These are phyloP conservation scores for Sutorius eximius DNA, from an alignment of 1,284 basidiomycete genomes.

Conservation along the genomic window DNA sequence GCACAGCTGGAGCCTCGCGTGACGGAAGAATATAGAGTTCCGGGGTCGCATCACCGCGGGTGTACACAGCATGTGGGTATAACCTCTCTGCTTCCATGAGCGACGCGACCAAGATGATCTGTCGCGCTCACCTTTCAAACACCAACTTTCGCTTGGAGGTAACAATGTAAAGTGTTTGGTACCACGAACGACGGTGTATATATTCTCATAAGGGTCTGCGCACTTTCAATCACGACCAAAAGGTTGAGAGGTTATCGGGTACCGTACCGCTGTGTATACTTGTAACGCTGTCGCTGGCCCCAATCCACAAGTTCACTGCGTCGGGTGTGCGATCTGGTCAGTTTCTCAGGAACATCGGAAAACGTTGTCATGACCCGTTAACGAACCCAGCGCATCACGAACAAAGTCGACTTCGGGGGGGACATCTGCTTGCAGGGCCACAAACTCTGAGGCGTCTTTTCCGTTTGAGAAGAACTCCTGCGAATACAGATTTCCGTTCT, in stretches of 20 bases:
- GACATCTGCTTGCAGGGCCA: slow-evolving; percentile 59
- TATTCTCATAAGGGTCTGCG: slow-evolving; percentile 88
- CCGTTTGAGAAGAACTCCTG: slow-evolving; percentile 41
- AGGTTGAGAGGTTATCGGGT: not conserved
- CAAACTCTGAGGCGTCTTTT: slow-evolving; percentile 57
- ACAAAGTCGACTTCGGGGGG: slow-evolving; percentile 72
- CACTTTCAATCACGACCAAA: slow-evolving; percentile 6
- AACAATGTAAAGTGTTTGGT: slow-evolving; percentile 82
- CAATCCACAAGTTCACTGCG: slow-evolving; percentile 92
- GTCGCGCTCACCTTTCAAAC: slow-evolving; percentile 61
- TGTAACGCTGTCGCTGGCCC: slow-evolving; percentile 72
- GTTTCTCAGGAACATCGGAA: slow-evolving; percentile 1
- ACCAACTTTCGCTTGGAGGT: slow-evolving; percentile 85
- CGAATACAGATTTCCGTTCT: slow-evolving; percentile 84
- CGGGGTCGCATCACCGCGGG: slow-evolving; percentile 38
- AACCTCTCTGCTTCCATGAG: slow-evolving; percentile 49
- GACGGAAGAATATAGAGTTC: slow-evolving; percentile 50
- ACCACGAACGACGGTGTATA: slow-evolving; percentile 84
- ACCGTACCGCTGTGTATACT: slow-evolving; percentile 79
- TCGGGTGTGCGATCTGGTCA: slow-evolving; percentile 66
- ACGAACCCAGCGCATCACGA: slow-evolving; percentile 73
- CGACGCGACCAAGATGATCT: not conserved
- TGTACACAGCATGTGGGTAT: slow-evolving; percentile 72
- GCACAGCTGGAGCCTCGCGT: slow-evolving; percentile 43
- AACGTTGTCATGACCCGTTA: not conserved